phyloP scores from a whole-genome alignment of 2,329 filamentous ascomycete species.

The Fusarium sp. region DNA sequence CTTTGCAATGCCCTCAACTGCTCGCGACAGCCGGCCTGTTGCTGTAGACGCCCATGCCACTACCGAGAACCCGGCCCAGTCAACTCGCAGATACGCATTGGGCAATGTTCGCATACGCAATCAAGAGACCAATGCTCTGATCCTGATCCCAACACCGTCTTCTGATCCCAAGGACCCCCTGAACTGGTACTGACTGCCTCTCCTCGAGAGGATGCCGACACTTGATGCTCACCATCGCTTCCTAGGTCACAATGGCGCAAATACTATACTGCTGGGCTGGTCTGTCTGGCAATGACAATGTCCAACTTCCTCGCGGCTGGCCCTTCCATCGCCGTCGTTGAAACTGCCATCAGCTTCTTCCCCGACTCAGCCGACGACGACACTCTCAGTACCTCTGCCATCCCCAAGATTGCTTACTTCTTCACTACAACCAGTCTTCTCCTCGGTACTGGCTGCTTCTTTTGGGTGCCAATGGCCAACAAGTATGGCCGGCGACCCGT shows the following conservation, averaged over 20 bases:
- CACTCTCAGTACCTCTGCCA: constrained; percentile 50
- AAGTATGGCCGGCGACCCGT: constrained; percentile 62
- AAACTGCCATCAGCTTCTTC: constrained; percentile 64
- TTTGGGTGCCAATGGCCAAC: constrained; percentile 64
- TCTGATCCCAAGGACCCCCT: constrained; percentile 53
- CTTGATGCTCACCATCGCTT: constrained; percentile 18
- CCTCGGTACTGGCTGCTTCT: constrained; percentile 54
- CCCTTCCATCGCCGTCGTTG: constrained; percentile 66
- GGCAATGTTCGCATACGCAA: constrained; percentile 61
- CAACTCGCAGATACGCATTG: constrained; percentile 49
- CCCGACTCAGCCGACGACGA: constrained; percentile 52
- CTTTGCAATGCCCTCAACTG: constrained; percentile 2
- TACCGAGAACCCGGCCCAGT: constrained; percentile 19
- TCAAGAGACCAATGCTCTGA: constrained; percentile 26
- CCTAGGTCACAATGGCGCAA: constrained; percentile 63
- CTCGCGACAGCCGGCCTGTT: constrained; percentile 4
- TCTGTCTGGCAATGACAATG: constrained; percentile 69
- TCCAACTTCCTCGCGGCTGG: constrained; percentile 72
- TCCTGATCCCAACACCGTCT: constrained; percentile 37
- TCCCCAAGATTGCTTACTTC: constrained; percentile 66
- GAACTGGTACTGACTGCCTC: constrained; percentile 60
- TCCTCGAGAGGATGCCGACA: constrained; percentile 4
- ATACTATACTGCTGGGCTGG: constrained; percentile 64
- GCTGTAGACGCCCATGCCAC: neutral
- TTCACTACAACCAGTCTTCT: constrained; percentile 67